Percentiles rank a stretch among this genome's conserved stretches.
Evolutionary conservation across 306 rosid species (phyloP).

Genomic region (Quercus cerris): DNA sequence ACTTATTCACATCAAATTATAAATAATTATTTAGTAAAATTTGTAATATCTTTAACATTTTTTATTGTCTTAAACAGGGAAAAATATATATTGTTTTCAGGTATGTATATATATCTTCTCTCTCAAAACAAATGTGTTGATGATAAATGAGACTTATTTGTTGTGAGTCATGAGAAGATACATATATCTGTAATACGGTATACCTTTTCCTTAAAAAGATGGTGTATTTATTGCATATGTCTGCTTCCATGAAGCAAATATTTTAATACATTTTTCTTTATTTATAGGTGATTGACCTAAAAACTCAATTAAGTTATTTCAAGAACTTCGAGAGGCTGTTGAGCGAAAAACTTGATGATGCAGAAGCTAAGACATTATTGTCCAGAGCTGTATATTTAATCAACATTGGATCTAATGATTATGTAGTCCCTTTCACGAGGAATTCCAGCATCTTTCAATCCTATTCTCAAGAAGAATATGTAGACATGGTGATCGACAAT

Average conservation of each 20-base stretch:
- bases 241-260: too few species aligned
- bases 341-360: constrained; percentile 26
- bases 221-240: too few species aligned
- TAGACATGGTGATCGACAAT: constrained; percentile 30
- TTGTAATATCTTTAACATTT: too few species aligned
- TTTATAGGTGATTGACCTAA: constrained; percentile 11
- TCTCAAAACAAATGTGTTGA: fast-evolving
- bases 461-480: constrained; percentile 8
- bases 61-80: too few species aligned
- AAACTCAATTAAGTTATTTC: constrained; percentile 41
- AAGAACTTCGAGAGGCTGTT: constrained; percentile 29
- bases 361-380: constrained; percentile 25
- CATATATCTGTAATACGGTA: fast-evolving
- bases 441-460: neutral
- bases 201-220: too few species aligned
- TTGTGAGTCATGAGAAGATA: too few species aligned
- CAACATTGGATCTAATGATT: constrained; percentile 36
- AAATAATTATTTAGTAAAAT: too few species aligned
- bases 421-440: neutral
- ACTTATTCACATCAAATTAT: too few species aligned
- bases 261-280: neutral
- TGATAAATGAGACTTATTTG: fast-evolving
- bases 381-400: constrained; percentile 33
- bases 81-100: too few species aligned
- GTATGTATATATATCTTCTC: too few species aligned